Conservation (phyloP, 192 early-diverging fungal species). For the Jimgerdemannia flammicorona region DNA sequence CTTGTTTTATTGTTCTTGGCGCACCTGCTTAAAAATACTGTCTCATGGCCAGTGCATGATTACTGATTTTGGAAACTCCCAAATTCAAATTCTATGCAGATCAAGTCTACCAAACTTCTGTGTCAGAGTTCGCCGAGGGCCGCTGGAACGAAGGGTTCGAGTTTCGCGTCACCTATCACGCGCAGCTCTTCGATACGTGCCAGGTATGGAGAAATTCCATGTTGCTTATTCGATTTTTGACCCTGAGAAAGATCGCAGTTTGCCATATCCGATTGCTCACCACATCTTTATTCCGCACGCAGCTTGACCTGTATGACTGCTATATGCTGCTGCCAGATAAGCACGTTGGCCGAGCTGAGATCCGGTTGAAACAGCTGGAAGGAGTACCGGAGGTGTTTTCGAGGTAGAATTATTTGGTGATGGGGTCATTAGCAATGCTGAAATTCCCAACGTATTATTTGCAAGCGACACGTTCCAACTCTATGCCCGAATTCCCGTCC, state of each 20-base stretch:
- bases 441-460: neutral
- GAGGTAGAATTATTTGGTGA: slow-evolving; percentile 21
- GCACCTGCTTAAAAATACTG: neutral
- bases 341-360: slow-evolving; percentile 65
- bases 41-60: too few relatives aligned
- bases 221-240: neutral
- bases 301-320: slow-evolving; percentile 64
- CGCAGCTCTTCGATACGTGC: slow-evolving; percentile 67
- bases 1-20: neutral
- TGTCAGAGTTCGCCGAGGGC: slow-evolving; percentile 47
- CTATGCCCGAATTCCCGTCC: neutral
- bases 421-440: too few relatives aligned
- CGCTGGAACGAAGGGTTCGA: slow-evolving; percentile 74
- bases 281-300: slow-evolving; percentile 8
- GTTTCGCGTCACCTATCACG: slow-evolving; percentile 64
- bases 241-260: neutral
- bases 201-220: slow-evolving; percentile 16
- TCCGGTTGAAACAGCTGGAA: slow-evolving; percentile 52
- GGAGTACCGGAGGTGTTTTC: slow-evolving; percentile 67
- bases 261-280: too few relatives aligned
- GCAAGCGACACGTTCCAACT: neutral
- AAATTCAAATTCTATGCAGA: slow-evolving; percentile 26
- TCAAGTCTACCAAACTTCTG: slow-evolving; percentile 60
- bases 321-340: slow-evolving; percentile 60
- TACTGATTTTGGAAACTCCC: too few relatives aligned